Evolutionary conservation across 371 early-diverging fungal genomes (phyloP).

Genomic region (Zopfochytrium polystomum): DNA sequence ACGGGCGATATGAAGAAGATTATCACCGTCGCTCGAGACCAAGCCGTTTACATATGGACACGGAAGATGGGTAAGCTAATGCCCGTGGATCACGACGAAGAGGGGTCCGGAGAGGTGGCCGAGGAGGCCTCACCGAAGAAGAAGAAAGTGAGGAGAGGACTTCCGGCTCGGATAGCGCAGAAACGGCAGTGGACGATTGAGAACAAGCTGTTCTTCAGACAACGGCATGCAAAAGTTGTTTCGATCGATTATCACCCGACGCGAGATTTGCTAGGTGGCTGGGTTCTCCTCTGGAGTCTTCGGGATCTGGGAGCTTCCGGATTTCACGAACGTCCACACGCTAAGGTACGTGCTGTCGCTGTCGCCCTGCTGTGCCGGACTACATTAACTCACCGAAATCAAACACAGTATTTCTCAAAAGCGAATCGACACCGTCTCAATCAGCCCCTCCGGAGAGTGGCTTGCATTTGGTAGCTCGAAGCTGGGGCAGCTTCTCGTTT

Average conservation of each 20-base stretch:
- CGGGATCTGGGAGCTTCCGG: conserved; percentile 95
- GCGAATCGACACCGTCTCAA: conserved; percentile 81
- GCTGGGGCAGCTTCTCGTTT: conserved; percentile 93
- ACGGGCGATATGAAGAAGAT: conserved; percentile 72
- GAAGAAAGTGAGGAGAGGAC: no score
- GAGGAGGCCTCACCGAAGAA: conserved; percentile 26
- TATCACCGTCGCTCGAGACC: conserved; percentile 86
- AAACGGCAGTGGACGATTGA: conserved; percentile 58
- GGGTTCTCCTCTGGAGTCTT: conserved; percentile 92
- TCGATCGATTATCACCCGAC: conserved; percentile 76
- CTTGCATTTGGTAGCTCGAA: conserved; percentile 89
- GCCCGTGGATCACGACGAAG: no score
- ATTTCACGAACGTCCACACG: conserved; percentile 81
- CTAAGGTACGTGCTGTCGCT: conserved; percentile 57
- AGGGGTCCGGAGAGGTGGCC: no score
- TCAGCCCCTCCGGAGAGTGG: conserved; percentile 95
- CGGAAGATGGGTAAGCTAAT: conserved; percentile 19
- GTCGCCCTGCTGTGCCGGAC: conserved; percentile 10
- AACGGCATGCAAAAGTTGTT: conserved; percentile 68
- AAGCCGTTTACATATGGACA: conserved; percentile 84
- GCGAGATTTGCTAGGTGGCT: conserved; percentile 77
- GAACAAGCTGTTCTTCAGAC: conserved; percentile 67
- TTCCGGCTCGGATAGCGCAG: not conserved
- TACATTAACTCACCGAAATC: not conserved
- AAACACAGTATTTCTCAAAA: conserved; percentile 91